Conservation (phyloP, 2,329 filamentous ascomycete genomes). For the Sclerotinia borealis region DNA sequence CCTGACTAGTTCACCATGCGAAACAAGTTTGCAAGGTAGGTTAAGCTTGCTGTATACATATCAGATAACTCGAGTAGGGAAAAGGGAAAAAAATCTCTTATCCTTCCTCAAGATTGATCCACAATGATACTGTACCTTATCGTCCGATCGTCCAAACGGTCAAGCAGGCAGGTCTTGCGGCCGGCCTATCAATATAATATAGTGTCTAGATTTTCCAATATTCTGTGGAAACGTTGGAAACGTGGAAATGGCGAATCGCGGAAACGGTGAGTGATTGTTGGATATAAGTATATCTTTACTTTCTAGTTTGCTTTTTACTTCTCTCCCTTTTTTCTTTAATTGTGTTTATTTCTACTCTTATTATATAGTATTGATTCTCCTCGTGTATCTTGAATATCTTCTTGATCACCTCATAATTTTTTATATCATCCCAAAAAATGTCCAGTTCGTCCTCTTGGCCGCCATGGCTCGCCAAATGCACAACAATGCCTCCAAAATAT, state of each 20-base stretch:
- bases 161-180: background rate
- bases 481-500: conserved; percentile 24
- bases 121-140: background rate
- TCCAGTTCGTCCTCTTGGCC: background rate
- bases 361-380: background rate
- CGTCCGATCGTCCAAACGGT: background rate
- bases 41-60: conserved; percentile 1
- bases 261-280: background rate
- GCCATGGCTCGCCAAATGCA: background rate
- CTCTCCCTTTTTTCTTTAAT: background rate
- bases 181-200: background rate
- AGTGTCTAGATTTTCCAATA: background rate
- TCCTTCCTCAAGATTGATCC: background rate
- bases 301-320: background rate
- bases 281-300: background rate
- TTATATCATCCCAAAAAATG: background rate
- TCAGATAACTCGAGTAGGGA: background rate
- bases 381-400: background rate
- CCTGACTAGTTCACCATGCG: background rate
- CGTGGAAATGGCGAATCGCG: no score
- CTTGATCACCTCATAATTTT: conserved; percentile 12
- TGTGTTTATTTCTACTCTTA: background rate
- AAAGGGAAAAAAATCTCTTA: background rate
- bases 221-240: background rate
- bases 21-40: background rate